Evolutionary conservation across 2,329 filamentous ascomycete species (phyloP), one percentile per base, ranked within the genome.

Genomic region (Fusarium poae): DNA sequence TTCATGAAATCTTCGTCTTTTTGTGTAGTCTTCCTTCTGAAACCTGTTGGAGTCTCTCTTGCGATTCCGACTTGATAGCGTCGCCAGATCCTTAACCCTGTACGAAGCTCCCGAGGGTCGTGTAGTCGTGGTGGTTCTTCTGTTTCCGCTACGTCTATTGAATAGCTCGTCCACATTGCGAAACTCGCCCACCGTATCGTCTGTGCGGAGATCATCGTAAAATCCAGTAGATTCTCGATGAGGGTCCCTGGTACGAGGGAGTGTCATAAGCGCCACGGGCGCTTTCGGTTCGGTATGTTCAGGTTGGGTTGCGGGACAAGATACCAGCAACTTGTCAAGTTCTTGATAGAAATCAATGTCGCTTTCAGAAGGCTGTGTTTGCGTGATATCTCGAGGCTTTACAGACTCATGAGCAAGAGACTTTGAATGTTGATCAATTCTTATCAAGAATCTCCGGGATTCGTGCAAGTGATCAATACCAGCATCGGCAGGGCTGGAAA

Each of bases 401-500:
- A 10, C 12, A 13, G 21, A 5, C 5, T 16, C 39, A 42, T 18
- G 39, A 25, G 39, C 4, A 27, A 16, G 2, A 4, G 8, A 5
- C 10, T n/a, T 32, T 12, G 13, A 8, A 37, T 6, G 3, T 1
- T 27, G 32, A 10, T 15, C 32, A 27, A n/a, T 34, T 9, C 2
- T n/a, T 15, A 50, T 27, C 7, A 27, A 39, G 13, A 6, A 7
- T 12, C 13, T 23, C 15, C 23, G 46, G 32, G 32, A 39, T 13
- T 39, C 9, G 18, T 39, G 46, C 2, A 50, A 13, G 18, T 37
- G 5, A 2, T 20, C 46, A 5, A 27, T 18, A 3, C 13, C 45
- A 4, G n/a, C 21, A 15, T 8, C 4, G 3, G 18, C 8, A 6
- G 6, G 16, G 9, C 4, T 4, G 4, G 11, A 4, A 16, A 10